Base-by-base conservation (phyloP, 2,329 filamentous ascomycete species). In the Colletotrichum karsti region DNA sequence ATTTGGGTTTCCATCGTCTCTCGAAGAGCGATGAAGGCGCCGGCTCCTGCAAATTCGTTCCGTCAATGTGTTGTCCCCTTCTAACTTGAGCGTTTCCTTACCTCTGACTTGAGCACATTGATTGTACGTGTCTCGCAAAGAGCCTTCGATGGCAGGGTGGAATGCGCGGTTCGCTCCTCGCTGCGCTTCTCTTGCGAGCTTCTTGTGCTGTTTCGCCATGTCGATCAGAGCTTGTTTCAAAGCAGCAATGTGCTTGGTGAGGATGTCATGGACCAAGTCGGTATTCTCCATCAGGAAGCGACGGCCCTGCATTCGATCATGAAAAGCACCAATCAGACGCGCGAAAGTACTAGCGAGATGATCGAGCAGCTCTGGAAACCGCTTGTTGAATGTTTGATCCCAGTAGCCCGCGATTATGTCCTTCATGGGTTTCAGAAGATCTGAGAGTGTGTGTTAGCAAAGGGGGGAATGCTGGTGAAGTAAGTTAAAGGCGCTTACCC, bases 351-450 rank as follows among this genome's bases (percentile, higher is more conserved):
- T 2, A 18, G 63, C 28, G 7, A 63, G 20, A 1, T 4, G 13
- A 4, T 12, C 13, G 12, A 67, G 9, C 4, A 18, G 26, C 35
- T 51, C 10, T 0, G 74, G 74, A 6, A 76, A 44, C 1, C 63
- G 70, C 5, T 61, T 70, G 22, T 72, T 72, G 33, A 77, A 77
- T 10, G 72, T 58, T 6, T 55, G 63, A n/a, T 75, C 75, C 76
- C 75, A 77, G 3, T 41, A 51, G 6, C 20, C 28, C 1, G 68
- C 71, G 6, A 75, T 60, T 3, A 35, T 30, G 10, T 50, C 70
- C 5, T 65, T 60, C 8, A 77, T 63, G 1, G 74, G 73, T 5
- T 67, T 64, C 10, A 74, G 72, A 2, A 77, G 72, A 20, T 77
- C 75, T 18, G 13, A 9, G 33, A 33, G 53, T 20, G 4, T 58